Conservation (phyloP, 2,329 filamentous ascomycete genomes). For the Amylocarpus encephaloides region DNA sequence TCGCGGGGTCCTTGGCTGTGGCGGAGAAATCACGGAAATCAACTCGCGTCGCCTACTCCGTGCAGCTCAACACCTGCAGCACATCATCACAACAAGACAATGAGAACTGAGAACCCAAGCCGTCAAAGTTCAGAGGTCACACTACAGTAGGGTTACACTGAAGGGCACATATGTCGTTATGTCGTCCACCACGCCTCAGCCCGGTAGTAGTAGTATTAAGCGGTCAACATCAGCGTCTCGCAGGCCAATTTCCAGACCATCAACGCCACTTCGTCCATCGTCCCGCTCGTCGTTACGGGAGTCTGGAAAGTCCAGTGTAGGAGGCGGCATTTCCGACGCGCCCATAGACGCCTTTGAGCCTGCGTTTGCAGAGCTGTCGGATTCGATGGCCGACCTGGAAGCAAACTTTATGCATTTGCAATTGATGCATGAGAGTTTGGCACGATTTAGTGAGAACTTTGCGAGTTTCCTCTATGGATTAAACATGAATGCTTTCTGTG, state of each 20-base stretch:
- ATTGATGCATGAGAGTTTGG: conserved; percentile 89
- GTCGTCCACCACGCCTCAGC: conserved; percentile 27
- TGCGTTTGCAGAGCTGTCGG: conserved; percentile 85
- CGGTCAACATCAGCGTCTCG: conserved; percentile 24
- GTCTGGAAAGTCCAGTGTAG: conserved; percentile 51
- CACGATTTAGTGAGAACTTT: conserved; percentile 92
- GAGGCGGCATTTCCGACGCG: conserved; percentile 47
- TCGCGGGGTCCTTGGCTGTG: not conserved
- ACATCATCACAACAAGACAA: too few species aligned
- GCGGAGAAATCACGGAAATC: not conserved
- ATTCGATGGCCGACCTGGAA: conserved; percentile 92
- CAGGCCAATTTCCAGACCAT: conserved; percentile 51
- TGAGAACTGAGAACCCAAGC: too few species aligned
- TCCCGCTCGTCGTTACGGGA: conserved; percentile 82
- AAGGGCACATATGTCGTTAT: not conserved
- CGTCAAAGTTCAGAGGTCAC: conserved; percentile 8
- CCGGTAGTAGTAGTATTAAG: conserved; percentile 24
- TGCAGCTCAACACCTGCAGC: too few species aligned
- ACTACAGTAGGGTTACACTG: too few species aligned
- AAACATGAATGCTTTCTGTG: conserved; percentile 99
- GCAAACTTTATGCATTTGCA: conserved; percentile 97
- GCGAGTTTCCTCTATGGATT: conserved; percentile 90
- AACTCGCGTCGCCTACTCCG: too few species aligned
- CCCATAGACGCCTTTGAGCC: conserved; percentile 82
- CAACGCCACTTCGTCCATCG: conserved; percentile 83